phyloP scores from a whole-genome alignment of 1,284 basidiomycete genomes.

The Sporisorium sorghi region DNA sequence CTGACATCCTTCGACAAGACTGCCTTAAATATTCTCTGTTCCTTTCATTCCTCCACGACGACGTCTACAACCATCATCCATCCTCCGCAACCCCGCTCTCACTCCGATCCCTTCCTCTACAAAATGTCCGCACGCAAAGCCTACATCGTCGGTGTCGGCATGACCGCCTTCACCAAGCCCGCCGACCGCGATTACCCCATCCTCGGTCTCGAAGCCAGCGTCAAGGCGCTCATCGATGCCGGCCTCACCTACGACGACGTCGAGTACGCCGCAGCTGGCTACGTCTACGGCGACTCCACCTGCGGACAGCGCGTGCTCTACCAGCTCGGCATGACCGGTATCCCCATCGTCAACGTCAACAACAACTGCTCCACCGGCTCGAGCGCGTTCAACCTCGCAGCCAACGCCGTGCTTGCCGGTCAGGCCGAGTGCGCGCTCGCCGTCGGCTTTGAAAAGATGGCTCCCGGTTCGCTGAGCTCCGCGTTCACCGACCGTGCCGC shows the following conservation, averaged over 20 bases:
- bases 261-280: slow-evolving; percentile 82
- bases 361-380: slow-evolving; percentile 72
- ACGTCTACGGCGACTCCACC: slow-evolving; percentile 72
- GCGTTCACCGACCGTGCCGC: slow-evolving; percentile 78
- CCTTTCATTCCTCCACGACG: no score
- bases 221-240: slow-evolving; percentile 85
- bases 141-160: slow-evolving; percentile 78
- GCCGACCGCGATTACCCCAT: slow-evolving; percentile 72
- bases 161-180: slow-evolving; percentile 85
- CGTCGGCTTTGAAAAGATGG: slow-evolving; percentile 81
- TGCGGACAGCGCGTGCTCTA: slow-evolving; percentile 86
- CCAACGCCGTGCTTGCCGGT: slow-evolving; percentile 73
- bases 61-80: background rate
- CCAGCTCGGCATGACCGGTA: slow-evolving; percentile 83
- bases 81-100: background rate
- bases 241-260: slow-evolving; percentile 85
- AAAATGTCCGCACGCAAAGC: slow-evolving; percentile 50
- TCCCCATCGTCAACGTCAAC: slow-evolving; percentile 87
- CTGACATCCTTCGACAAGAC: no score
- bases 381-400: slow-evolving; percentile 61
- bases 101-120: background rate
- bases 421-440: slow-evolving; percentile 82
- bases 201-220: slow-evolving; percentile 78
- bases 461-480: slow-evolving; percentile 77
- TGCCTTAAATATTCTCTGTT: no score